These are phyloP conservation scores for Coemansia sp. DNA, from an alignment of 192 early-diverging fungal genomes.

Conservation along the genomic window DNA sequence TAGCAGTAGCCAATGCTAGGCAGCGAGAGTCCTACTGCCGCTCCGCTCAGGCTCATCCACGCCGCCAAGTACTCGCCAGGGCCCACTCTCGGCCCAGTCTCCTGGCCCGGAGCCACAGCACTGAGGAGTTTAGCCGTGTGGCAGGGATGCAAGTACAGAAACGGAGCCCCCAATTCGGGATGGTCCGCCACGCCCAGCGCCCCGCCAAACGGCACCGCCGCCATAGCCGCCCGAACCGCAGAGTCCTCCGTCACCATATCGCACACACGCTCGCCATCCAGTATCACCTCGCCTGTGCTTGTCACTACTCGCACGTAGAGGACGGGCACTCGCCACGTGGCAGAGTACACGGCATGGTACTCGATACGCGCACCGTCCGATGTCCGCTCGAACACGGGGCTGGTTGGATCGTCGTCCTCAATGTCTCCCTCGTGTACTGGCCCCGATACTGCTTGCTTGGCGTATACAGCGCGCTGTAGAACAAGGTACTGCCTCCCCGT, in stretches of 20 bases:
- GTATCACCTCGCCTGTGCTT: neutral
- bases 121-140: conserved; percentile 44
- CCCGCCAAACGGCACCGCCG: conserved; percentile 49
- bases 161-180: conserved; percentile 33
- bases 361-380: conserved; percentile 7
- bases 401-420: conserved; percentile 20
- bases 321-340: conserved; percentile 41
- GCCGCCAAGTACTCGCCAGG: conserved; percentile 27
- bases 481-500: neutral
- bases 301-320: conserved; percentile 25
- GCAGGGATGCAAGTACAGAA: conserved; percentile 47
- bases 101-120: neutral
- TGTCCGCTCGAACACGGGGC: neutral
- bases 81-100: conserved; percentile 1
- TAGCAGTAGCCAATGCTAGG: conserved; percentile 2
- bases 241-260: conserved; percentile 19
- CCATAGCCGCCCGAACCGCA: conserved; percentile 22
- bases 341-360: conserved; percentile 41
- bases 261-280: conserved; percentile 12
- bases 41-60: conserved; percentile 38
- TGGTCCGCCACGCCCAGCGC: conserved; percentile 50
- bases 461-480: neutral
- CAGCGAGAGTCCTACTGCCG: conserved; percentile 37
- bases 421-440: conserved; percentile 1
- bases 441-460: neutral